Conservation (phyloP, 1,284 basidiomycete genomes). For the Fistulinella staudtii region DNA sequence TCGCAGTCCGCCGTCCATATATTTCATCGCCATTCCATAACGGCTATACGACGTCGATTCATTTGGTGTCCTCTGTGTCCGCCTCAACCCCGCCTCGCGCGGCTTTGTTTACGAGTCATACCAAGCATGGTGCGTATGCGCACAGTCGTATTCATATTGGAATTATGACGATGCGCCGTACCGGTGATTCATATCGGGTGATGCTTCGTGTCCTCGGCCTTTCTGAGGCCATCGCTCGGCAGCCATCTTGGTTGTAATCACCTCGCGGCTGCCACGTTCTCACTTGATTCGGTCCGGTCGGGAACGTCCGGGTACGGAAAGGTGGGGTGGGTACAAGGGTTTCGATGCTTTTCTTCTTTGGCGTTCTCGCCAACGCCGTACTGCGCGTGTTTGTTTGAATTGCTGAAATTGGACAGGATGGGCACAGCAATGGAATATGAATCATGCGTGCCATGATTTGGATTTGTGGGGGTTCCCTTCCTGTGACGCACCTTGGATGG, state of each 20-base stretch:
- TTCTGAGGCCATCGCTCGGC: conserved; percentile 9
- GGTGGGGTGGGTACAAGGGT: conserved; percentile 17
- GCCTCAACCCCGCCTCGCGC: conserved; percentile 25
- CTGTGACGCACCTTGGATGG: conserved; percentile 4
- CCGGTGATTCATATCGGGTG: background rate
- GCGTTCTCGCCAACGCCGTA: background rate
- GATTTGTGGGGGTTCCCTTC: too few relatives aligned
- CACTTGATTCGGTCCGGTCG: background rate
- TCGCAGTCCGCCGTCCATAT: background rate
- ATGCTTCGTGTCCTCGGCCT: too few relatives aligned
- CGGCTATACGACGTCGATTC: conserved; percentile 8
- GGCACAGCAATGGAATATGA: too few relatives aligned
- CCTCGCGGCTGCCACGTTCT: conserved; percentile 29
- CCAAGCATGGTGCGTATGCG: conserved; percentile 7
- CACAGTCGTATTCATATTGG: conserved; percentile 9
- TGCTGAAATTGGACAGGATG: too few relatives aligned
- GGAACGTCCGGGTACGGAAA: background rate
- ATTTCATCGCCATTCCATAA: background rate
- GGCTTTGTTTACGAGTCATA: conserved; percentile 18
- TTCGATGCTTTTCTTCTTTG: background rate
- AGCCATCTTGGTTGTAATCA: conserved; percentile 27
- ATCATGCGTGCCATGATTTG: too few relatives aligned
- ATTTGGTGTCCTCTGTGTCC: conserved; percentile 25
- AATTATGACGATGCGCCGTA: too few relatives aligned
- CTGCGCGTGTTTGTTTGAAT: too few relatives aligned